Conservation (phyloP, 805 yeast species). For the Candida chilensis region DNA sequence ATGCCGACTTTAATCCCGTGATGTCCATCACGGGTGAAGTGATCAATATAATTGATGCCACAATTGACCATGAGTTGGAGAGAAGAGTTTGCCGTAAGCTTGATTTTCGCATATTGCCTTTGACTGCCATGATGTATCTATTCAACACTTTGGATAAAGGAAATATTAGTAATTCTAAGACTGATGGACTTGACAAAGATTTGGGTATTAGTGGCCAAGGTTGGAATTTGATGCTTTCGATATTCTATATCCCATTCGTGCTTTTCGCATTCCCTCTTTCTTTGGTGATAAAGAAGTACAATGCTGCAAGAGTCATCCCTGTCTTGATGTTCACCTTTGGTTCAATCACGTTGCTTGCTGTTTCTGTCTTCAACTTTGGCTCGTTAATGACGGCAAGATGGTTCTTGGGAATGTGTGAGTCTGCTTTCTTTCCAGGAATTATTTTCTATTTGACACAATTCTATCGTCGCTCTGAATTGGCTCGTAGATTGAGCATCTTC, state of each 20-base stretch:
- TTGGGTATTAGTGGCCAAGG: slow-evolving; percentile 27
- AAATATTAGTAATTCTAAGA: slow-evolving; percentile 40
- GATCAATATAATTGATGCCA: no score
- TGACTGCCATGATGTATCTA: slow-evolving; percentile 34
- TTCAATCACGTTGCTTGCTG: slow-evolving; percentile 23
- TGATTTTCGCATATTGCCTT: slow-evolving; percentile 33
- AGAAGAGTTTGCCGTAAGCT: slow-evolving; percentile 26
- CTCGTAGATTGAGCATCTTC: slow-evolving; percentile 22
- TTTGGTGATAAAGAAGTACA: slow-evolving; percentile 26
- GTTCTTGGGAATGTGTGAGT: slow-evolving; percentile 25
- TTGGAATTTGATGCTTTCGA: slow-evolving; percentile 36
- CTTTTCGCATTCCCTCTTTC: slow-evolving; percentile 34
- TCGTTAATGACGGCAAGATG: slow-evolving; percentile 23
- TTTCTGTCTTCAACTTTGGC: slow-evolving; percentile 29
- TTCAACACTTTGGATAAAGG: slow-evolving; percentile 41
- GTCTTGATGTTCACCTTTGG: slow-evolving; percentile 35
- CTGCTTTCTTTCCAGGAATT: slow-evolving; percentile 28
- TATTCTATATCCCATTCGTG: slow-evolving; percentile 36
- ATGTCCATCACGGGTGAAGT: no score
- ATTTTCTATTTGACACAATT: slow-evolving; percentile 25
- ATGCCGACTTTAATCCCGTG: no score
- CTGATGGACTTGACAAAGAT: slow-evolving; percentile 32
- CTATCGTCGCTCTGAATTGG: slow-evolving; percentile 26
- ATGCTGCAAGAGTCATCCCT: slow-evolving; percentile 35
- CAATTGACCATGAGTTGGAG: no score